Percentiles rank a stretch among this genome's conserved stretches.
These are phyloP conservation scores for Papiliotrema flavescens DNA, from an alignment of 1,284 basidiomycete genomes.

Conservation along the genomic window DNA sequence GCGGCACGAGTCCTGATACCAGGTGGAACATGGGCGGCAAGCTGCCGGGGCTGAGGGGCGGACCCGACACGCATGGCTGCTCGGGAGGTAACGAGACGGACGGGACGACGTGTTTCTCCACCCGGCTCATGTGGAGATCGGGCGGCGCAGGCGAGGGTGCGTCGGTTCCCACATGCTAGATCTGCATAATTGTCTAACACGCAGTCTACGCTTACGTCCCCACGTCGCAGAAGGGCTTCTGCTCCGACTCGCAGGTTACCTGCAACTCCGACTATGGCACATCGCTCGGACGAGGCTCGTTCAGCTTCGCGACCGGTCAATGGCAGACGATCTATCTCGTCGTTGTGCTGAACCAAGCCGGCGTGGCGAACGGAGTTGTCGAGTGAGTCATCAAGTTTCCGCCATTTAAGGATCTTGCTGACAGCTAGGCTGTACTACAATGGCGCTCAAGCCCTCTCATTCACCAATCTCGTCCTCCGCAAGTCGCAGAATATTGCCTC, in stretches of 20 bases:
- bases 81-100: slow-evolving; percentile 46
- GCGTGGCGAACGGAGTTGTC: slow-evolving; percentile 39
- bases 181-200: neutral
- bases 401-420: neutral
- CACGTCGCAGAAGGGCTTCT: slow-evolving; percentile 30
- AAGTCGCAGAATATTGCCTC: slow-evolving; percentile 24
- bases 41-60: slow-evolving; percentile 48
- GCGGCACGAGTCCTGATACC: neutral
- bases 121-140: slow-evolving; percentile 49
- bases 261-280: slow-evolving; percentile 50
- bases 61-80: slow-evolving; percentile 39
- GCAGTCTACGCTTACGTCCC: slow-evolving; percentile 50
- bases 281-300: slow-evolving; percentile 45
- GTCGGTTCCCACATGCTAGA: neutral
- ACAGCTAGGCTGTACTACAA: slow-evolving; percentile 41
- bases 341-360: slow-evolving; percentile 44
- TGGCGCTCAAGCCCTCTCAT: slow-evolving; percentile 37
- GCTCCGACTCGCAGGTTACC: slow-evolving; percentile 30
- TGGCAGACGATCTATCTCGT: slow-evolving; percentile 47
- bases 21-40: slow-evolving; percentile 48
- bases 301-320: slow-evolving; percentile 39
- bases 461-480: slow-evolving; percentile 44
- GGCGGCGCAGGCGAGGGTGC: slow-evolving; percentile 41
- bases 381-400: slow-evolving; percentile 23
- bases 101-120: slow-evolving; percentile 46